Percentiles rank a stretch among this genome's conserved stretches.
Evolutionary conservation across 495 filamentous ascomycete genomes (phyloP).

Genomic region (Penicillium canescens): DNA sequence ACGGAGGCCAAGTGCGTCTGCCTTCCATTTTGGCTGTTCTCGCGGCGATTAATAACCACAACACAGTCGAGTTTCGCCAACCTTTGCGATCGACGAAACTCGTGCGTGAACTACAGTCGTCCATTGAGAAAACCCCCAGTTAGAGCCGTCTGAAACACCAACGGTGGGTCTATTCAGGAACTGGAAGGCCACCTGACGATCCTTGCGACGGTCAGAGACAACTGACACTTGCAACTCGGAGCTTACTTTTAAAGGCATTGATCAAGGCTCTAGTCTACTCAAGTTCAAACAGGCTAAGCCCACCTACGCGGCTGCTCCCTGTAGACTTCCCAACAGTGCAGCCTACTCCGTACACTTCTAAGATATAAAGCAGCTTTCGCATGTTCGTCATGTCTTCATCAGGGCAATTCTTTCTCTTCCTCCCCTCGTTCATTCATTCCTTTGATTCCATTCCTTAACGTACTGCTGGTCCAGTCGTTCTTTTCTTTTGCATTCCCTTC

Average conservation of each 20-base stretch:
- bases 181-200: constrained; percentile 8
- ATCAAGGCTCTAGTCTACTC: constrained; percentile 10
- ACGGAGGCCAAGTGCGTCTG: too few species aligned
- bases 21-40: too few species aligned
- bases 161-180: constrained; percentile 6
- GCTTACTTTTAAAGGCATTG: constrained; percentile 8
- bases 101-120: too few species aligned
- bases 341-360: too few species aligned
- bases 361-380: not conserved
- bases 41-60: too few species aligned
- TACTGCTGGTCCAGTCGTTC: constrained; percentile 14
- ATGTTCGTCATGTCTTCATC: not conserved
- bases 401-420: constrained; percentile 6
- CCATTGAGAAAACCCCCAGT: too few species aligned
- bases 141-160: constrained; percentile 5
- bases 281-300: constrained; percentile 18
- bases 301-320: too few species aligned
- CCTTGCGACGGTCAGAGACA: not conserved
- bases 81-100: too few species aligned
- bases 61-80: too few species aligned
- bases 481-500: constrained; percentile 1
- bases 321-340: too few species aligned
- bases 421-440: constrained; percentile 12
- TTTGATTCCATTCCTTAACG: constrained; percentile 10
- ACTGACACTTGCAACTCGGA: too few species aligned